Base-by-base conservation (phyloP, 345 rosid species). In the Salix caprea region DNA sequence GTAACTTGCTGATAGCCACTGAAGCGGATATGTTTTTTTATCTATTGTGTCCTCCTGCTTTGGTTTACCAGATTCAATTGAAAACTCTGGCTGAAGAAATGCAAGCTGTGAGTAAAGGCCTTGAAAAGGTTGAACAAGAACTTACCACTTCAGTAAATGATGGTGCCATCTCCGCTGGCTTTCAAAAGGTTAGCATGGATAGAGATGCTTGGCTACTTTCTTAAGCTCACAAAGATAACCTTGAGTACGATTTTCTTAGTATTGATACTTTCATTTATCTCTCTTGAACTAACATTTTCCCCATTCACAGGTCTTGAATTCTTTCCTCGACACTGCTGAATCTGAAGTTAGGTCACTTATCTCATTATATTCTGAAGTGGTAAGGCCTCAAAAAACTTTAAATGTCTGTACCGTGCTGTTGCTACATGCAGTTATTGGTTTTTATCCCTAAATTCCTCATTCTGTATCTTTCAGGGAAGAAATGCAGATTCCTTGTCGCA, bases 81-180 rank as follows among this genome's bases (percentile, higher is more conserved):
- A 96, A 96, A 89, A 83, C 86, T 66, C 83, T 95, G 87, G 98
- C 99, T 79, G 99, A 95, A 87, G 99, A 95, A 87, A 93, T 95
- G 98, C 99, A 96, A 89, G 99, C 99, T 72, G 94, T 91, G 68
- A 87, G 87, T 84, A 96, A 87, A 88, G 99, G 99, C 80, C 94
- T 96, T 81, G 97, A 93, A 79, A 96, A 96, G 87, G 93, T 96
- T 32, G 93, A 85, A 76, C 92, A 91, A 87, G 99, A 96, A 78
- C 97, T 96, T 60, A 42, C 82, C 26, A 91, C 91, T 85, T 96
- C 99, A 71, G 91, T 88, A 81, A 87, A 85, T 77, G 99, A 96
- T 81, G 99, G 97, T 85, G 84, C 81, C 72, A 85, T 93, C 73
- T 96, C 97, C 82, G 28, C 82, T 28, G 97, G 97, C 68, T 96